Conservation (phyloP, 352 stramenopile genomes). For the Globisporangium cederbergense region DNA sequence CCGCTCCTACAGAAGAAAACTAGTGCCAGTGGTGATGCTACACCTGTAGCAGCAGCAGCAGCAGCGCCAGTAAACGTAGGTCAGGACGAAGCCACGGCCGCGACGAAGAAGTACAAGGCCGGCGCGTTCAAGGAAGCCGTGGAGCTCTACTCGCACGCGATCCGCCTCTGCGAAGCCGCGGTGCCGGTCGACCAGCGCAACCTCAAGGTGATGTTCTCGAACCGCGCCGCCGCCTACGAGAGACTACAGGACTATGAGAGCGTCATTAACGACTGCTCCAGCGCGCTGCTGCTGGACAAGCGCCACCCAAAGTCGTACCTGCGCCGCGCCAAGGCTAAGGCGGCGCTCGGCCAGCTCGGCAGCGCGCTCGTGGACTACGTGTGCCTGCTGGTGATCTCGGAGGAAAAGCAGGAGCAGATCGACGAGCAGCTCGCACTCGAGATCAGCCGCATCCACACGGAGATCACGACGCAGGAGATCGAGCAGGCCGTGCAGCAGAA, state of each 20-base stretch:
- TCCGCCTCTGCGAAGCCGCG: slow-evolving; percentile 51
- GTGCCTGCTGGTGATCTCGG: slow-evolving; percentile 71
- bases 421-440: slow-evolving; percentile 65
- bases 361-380: slow-evolving; percentile 80
- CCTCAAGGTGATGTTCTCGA: slow-evolving; percentile 86
- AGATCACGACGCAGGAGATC: slow-evolving; percentile 68
- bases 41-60: slow-evolving; percentile 3
- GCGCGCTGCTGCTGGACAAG: slow-evolving; percentile 60
- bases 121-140: slow-evolving; percentile 64
- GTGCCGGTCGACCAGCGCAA: slow-evolving; percentile 64
- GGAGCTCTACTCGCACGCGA: slow-evolving; percentile 65
- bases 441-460: slow-evolving; percentile 74
- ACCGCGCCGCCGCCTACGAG: slow-evolving; percentile 73
- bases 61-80: slow-evolving; percentile 30
- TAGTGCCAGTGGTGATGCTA: slow-evolving; percentile 3
- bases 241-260: slow-evolving; percentile 57
- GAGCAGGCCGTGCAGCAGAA: slow-evolving; percentile 47
- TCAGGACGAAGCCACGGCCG: slow-evolving; percentile 61
- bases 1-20: slow-evolving; percentile 29
- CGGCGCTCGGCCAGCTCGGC: slow-evolving; percentile 37
- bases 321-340: slow-evolving; percentile 69
- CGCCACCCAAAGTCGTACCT: slow-evolving; percentile 74
- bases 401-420: slow-evolving; percentile 73
- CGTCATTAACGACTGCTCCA: slow-evolving; percentile 63
- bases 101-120: slow-evolving; percentile 79